Conservation (phyloP, 2,329 filamentous ascomycete species). For the Ophiostoma australiae region DNA sequence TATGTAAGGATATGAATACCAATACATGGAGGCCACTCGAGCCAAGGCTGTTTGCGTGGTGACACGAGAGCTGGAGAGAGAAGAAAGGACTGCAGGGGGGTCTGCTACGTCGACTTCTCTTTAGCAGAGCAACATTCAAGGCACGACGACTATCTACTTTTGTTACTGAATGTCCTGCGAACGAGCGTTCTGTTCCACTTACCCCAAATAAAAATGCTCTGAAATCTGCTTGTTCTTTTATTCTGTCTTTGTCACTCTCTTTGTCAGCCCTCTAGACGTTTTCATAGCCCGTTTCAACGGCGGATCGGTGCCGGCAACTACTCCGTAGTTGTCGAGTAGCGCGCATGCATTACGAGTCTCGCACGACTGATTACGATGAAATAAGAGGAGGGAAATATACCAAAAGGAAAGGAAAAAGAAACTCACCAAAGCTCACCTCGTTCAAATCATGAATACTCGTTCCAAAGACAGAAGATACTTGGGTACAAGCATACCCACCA, state of each 20-base stretch:
- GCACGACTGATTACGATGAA: background rate
- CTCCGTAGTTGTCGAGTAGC: background rate
- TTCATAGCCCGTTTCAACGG: background rate
- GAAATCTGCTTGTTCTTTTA: background rate
- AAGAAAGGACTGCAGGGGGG: background rate
- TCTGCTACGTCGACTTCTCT: background rate
- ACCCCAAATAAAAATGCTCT: background rate
- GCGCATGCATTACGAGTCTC: background rate
- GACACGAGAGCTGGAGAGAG: slow-evolving; percentile 1
- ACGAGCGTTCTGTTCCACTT: background rate
- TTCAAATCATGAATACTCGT: too few species aligned
- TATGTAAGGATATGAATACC: background rate
- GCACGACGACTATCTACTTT: too few species aligned
- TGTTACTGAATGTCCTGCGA: too few species aligned
- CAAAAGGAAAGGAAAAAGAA: background rate
- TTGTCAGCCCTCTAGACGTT: background rate
- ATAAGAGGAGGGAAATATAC: background rate
- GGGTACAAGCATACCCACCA: background rate
- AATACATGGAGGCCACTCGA: background rate
- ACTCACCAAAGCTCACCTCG: background rate
- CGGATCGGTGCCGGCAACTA: background rate
- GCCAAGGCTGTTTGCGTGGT: background rate
- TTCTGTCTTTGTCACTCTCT: slow-evolving; percentile 1
- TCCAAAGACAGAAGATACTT: background rate
- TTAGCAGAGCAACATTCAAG: too few species aligned